Evolutionary conservation across 1,139 yeast species (phyloP).

Genomic region (Debaryomycetaceae sp.): DNA sequence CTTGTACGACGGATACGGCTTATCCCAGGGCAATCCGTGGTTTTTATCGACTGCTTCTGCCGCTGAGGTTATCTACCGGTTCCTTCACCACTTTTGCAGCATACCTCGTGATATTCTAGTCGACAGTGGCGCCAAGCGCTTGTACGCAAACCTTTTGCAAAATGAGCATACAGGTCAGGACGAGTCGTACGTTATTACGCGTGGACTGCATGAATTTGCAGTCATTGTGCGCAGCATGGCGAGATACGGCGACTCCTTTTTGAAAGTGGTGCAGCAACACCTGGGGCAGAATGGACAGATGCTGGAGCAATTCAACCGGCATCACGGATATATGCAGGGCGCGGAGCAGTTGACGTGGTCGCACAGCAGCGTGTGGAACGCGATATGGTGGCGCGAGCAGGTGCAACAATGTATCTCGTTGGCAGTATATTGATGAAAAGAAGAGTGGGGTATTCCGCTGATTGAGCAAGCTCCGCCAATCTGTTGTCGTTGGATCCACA

Average conservation of each 20-base stretch:
- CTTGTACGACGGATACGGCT: constrained; percentile 68
- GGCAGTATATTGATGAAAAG: too few species aligned
- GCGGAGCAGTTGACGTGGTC: constrained; percentile 89
- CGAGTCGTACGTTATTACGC: constrained; percentile 8
- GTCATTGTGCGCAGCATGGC: constrained; percentile 37
- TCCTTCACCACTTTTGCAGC: constrained; percentile 15
- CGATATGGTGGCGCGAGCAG: constrained; percentile 50
- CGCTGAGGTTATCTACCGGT: constrained; percentile 44
- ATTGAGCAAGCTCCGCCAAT: too few species aligned
- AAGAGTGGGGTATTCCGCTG: too few species aligned
- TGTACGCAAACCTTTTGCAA: constrained; percentile 21
- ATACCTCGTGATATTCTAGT: constrained; percentile 16
- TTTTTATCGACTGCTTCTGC: constrained; percentile 79
- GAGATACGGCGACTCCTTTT: constrained; percentile 63
- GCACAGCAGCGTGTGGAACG: constrained; percentile 68
- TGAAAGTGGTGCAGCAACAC: constrained; percentile 63
- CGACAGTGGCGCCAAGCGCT: constrained; percentile 15
- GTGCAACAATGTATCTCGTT: not conserved
- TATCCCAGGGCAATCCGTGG: constrained; percentile 90
- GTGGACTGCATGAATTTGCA: constrained; percentile 35
- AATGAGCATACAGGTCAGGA: constrained; percentile 4
- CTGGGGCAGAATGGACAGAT: constrained; percentile 63
- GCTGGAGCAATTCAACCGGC: constrained; percentile 81
- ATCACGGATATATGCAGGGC: constrained; percentile 80
- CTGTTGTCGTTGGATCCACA: too few species aligned